A percentile compares a stretch with the other conserved stretches of the same genome.
Evolutionary conservation across 805 yeast genomes (phyloP).

Genomic region (Lachancea waltii): DNA sequence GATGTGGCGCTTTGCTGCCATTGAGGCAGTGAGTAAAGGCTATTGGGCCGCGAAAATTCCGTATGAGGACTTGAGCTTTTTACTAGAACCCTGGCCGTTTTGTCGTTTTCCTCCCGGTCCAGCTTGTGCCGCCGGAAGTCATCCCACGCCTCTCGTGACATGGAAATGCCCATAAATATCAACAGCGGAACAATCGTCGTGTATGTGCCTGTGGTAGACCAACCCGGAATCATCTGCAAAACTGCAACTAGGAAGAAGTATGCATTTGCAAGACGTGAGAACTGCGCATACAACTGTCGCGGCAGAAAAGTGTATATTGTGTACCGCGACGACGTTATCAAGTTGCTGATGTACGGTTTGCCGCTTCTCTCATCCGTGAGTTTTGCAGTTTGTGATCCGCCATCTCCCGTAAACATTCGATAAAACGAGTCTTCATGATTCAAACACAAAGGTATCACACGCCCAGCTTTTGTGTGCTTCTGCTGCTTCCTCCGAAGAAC

Average conservation of each 20-base stretch:
- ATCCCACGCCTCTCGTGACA: slow-evolving; percentile 88
- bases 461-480: slow-evolving; percentile 59
- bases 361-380: slow-evolving; percentile 62
- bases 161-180: slow-evolving; percentile 82
- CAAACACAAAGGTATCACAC: slow-evolving; percentile 63
- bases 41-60: slow-evolving; percentile 1
- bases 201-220: slow-evolving; percentile 95
- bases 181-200: slow-evolving; percentile 88
- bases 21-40: slow-evolving; percentile 8
- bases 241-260: slow-evolving; percentile 87
- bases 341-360: slow-evolving; percentile 56
- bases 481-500: slow-evolving; percentile 42
- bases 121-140: slow-evolving; percentile 82
- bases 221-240: slow-evolving; percentile 90
- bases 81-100: slow-evolving; percentile 36
- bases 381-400: slow-evolving; percentile 15
- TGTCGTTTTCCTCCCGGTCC: slow-evolving; percentile 79
- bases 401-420: slow-evolving; percentile 13
- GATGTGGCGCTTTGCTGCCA: slow-evolving; percentile 9
- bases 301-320: slow-evolving; percentile 78
- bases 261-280: slow-evolving; percentile 85
- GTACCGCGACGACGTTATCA: slow-evolving; percentile 82
- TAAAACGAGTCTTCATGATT: slow-evolving; percentile 31
- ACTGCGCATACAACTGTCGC: slow-evolving; percentile 82
- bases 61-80: too few relatives aligned